Conservation (phyloP, 1,139 yeast genomes). For the Lodderomyces parapsilosis region DNA sequence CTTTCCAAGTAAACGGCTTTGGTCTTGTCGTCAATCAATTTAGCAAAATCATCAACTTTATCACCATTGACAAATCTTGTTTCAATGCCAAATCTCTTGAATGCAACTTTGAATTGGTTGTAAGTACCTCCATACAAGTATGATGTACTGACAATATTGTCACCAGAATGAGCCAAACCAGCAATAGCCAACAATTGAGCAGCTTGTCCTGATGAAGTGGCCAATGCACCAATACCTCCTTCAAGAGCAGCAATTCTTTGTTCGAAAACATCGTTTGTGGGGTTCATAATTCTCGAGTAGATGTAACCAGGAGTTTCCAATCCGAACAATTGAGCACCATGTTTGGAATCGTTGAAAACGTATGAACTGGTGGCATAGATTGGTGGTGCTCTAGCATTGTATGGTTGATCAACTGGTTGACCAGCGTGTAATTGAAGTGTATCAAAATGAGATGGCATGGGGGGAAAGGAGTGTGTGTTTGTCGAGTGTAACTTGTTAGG, state of each 20-base stretch:
- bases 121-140: slow-evolving; percentile 94
- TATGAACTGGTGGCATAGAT: slow-evolving; percentile 86
- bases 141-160: slow-evolving; percentile 85
- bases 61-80: slow-evolving; percentile 83
- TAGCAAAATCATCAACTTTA: slow-evolving; percentile 65
- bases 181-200: slow-evolving; percentile 86
- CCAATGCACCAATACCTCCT: slow-evolving; percentile 87
- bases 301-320: slow-evolving; percentile 79
- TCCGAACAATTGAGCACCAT: slow-evolving; percentile 89
- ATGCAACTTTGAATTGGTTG: slow-evolving; percentile 90
- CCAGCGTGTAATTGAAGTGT: slow-evolving; percentile 96
- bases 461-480: too few species aligned
- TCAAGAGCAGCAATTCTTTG: slow-evolving; percentile 90
- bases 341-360: slow-evolving; percentile 82
- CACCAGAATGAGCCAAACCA: slow-evolving; percentile 85
- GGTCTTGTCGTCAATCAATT: slow-evolving; percentile 76
- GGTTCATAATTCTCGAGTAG: slow-evolving; percentile 89
- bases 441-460: slow-evolving; percentile 71
- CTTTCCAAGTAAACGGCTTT: slow-evolving; percentile 89
- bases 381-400: slow-evolving; percentile 84
- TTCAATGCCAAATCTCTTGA: slow-evolving; percentile 84
- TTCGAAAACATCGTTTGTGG: slow-evolving; percentile 89
- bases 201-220: slow-evolving; percentile 93
- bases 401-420: slow-evolving; percentile 61
- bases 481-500: too few species aligned